Evolutionary conservation across 441 rosid genomes (phyloP), one percentile per base, ranked within the genome.

Genomic region (Dalechampia spathulata): DNA sequence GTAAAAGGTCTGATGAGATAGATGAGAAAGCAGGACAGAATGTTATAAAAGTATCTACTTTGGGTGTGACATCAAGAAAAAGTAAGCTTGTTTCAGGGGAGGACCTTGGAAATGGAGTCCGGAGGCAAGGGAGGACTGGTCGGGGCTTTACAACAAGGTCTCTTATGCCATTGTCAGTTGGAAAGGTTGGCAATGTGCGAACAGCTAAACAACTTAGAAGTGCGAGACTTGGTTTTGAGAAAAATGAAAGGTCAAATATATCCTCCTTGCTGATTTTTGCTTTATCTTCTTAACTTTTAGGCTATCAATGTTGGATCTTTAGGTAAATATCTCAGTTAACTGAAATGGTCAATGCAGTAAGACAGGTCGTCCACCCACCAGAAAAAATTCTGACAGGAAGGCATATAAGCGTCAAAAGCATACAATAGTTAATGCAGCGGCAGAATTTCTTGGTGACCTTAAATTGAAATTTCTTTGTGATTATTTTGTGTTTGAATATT

Each of bases 321-420:
- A n/a, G n/a, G n/a, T n/a, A n/a, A n/a, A n/a, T n/a, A n/a, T n/a
- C n/a, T n/a, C n/a, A 72, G 52, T 66, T 65, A 60, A 27, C 47
- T 70, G 56, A 68, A n/a, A 52, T 41, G 38, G 53, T 81, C 67
- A 66, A 42, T 52, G 61, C 95, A 90, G 96, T 76, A 88, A 82
- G 76, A 67, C 78, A 23, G 95, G 99, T 55, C 92, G 92, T 58
- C 98, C 95, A 48, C 85, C 96, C 51, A 74, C 93, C 49, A 85
- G 99, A 80, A 90, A 94, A 78, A 90, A 86, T 61, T 86, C 99
- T 66, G 99, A 79, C 62, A 88, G 99, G 46, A 94, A 86, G 72
- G 90, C 96, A 64, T 88, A 88, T 70, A 68, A 72, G 50, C 90
- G 92, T 50, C 94, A 87, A 72, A 90, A 83, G 68, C 87, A 75